Base-by-base conservation (phyloP, 1,284 basidiomycete species). In the Cutaneotrichosporon cyanovorans region DNA sequence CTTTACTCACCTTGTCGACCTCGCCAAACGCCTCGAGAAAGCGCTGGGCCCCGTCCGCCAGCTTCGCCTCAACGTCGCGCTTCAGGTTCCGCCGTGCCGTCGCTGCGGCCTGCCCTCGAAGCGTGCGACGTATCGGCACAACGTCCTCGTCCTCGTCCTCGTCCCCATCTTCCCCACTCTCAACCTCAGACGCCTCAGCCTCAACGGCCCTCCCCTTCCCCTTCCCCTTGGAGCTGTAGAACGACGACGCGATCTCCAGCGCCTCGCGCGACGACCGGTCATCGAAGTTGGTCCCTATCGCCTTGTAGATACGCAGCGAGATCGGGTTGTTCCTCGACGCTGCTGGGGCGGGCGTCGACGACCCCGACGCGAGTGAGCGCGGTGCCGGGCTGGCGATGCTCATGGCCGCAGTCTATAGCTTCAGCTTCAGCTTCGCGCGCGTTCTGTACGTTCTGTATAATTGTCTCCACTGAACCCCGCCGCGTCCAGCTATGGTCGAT, bases 11-110 rank as follows among this genome's bases (percentile, higher is more conserved):
- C 74, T 85, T 77, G 73, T 95, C 86, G 19, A 95, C 87, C 58
- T 88, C 82, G 11, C 80, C 80, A 49, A 96, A 85, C 0, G 87
- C 87, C 32, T 79, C 76, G 44, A 96, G 69, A 67, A 96, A 92
- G 54, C 80, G 78, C 38, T 79, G 77, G 55, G 87, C 89, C 2
- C 87, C 86, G 43, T 83, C 79, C 0, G 84, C 81, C 33, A 95
- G 75, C 60, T 81, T 83, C 43, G 74, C 75, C 65, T 95, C 90
- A 63, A 92, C 81, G 65, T 96, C 90, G 46, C 81, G 76, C 48
- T 86, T 80, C 42, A 96, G 75, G 60, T 83, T 81, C 64, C 82
- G 84, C 45, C 89, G 76, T 16, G 86, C 88, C 48, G 83, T 81
- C 10, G 71, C 72, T 7, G 72, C 71, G 56, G 62, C 53, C 44